Base-by-base conservation (phyloP, 78 protist genomes). In the Dictyostelium intermedium region DNA sequence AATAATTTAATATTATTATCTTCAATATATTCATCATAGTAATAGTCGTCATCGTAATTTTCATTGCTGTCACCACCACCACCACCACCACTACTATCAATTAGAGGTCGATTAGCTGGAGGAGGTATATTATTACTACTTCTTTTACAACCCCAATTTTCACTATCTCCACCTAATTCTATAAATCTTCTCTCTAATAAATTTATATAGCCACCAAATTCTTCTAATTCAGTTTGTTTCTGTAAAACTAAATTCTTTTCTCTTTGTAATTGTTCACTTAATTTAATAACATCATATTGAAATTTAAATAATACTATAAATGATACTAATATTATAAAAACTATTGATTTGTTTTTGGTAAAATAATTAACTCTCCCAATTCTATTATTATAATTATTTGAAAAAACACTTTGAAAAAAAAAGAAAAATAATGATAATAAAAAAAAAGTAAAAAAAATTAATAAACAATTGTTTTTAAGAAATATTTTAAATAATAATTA, bases 111-210 rank as follows among this genome's bases (percentile, higher is more conserved):
- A n/a, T 23, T 9, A 9, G 32, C 32, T 37, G n/a, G 79, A 69
- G 16, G 47, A 20, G 47, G 8, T 20, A 2, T 13, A 13, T 18
- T 14, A 9, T 20, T 76, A 35, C 25, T 16, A 39, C 82, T 41
- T 41, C 25, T 18, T 18, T 72, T 23, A 76, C 93, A 89, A 10
- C 73, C 93, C 93, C 93, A 89, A 20, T 63, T n/a, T n/a, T 69
- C 50, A 23, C 34, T 60, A 32, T 89, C 93, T 1, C 77, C 85
- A 66, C 93, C 93, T 10, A 89, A 5, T 23, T 78, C 30, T 16
- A 70, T 45, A 60, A 89, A 61, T 10, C 79, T 78, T 11, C 39
- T 37, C 30, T 89, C 93, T 16, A 89, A 66, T 13, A 81, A 18
- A 32, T 56, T 32, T 6, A 81, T 34, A 81, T 81, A 81, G 0